Conservation (phyloP, 163 green algal species). For the Chlorella variabilis region DNA sequence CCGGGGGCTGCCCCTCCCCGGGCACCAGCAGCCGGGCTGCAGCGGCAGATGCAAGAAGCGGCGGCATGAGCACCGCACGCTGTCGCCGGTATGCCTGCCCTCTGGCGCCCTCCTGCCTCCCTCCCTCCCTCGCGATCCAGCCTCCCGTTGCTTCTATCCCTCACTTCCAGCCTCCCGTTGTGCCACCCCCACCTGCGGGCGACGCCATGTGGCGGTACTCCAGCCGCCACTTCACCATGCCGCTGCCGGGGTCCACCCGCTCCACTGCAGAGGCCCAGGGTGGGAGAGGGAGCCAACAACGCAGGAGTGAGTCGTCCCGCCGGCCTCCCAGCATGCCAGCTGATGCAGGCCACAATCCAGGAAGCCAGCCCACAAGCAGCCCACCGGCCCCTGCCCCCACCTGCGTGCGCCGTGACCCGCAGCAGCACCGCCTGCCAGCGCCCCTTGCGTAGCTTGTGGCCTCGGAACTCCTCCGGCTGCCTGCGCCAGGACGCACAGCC, state of each 20-base stretch:
- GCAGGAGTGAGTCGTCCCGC: no score
- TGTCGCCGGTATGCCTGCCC: no score
- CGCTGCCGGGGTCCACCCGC: constrained; percentile 49
- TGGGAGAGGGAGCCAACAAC: no score
- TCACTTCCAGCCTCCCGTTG: no score
- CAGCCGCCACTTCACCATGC: constrained; percentile 53
- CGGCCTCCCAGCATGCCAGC: not conserved
- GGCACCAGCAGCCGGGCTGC: constrained; percentile 51
- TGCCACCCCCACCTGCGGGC: constrained; percentile 53
- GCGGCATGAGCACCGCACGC: no score
- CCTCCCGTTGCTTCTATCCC: no score
- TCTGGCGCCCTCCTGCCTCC: no score
- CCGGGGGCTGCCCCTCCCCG: constrained; percentile 35
- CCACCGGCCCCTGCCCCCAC: no score
- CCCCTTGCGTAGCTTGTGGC: constrained; percentile 53
- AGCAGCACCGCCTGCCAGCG: constrained; percentile 64
- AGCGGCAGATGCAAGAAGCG: constrained; percentile 38
- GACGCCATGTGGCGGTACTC: constrained; percentile 62
- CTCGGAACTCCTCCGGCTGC: constrained; percentile 51
- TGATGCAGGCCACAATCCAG: not conserved
- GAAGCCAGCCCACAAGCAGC: not conserved
- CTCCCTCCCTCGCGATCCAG: no score
- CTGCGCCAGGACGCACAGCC: constrained; percentile 54
- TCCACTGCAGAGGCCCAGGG: no score
- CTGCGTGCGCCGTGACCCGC: constrained; percentile 55